phyloP scores from a whole-genome alignment of 495 filamentous ascomycete species.

The Xanthoparmelia taractica region DNA sequence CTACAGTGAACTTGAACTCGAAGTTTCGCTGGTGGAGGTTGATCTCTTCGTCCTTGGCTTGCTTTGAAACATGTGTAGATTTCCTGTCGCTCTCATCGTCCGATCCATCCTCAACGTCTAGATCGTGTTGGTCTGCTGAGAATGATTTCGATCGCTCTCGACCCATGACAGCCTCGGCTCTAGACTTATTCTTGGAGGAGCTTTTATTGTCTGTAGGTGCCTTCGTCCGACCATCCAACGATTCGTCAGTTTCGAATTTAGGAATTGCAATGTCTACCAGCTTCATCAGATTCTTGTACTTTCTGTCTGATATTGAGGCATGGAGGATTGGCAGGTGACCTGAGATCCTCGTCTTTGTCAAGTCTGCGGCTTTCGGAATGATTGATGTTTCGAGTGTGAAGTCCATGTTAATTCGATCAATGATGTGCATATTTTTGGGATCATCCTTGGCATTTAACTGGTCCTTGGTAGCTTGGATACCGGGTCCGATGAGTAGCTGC shows the following conservation, averaged over 20 bases:
- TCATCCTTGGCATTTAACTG: conserved; percentile 67
- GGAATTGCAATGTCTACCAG: conserved; percentile 93
- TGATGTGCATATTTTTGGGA: conserved; percentile 71
- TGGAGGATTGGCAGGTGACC: conserved; percentile 89
- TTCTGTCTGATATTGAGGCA: conserved; percentile 82
- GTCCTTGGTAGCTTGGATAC: conserved; percentile 79
- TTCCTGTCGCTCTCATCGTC: conserved; percentile 50
- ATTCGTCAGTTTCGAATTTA: conserved; percentile 56
- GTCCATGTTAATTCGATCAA: conserved; percentile 94
- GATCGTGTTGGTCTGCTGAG: conserved; percentile 61
- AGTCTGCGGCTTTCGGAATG: conserved; percentile 82
- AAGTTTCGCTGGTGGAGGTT: conserved; percentile 81
- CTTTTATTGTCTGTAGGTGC: conserved; percentile 26
- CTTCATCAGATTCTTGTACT: conserved; percentile 94
- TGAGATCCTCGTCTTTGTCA: conserved; percentile 86
- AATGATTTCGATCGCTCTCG: conserved; percentile 53
- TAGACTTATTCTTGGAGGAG: conserved; percentile 23
- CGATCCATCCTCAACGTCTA: conserved; percentile 70
- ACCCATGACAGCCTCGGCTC: conserved; percentile 35
- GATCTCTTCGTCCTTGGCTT: conserved; percentile 49
- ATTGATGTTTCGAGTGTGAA: conserved; percentile 90
- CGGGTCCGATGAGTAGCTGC: conserved; percentile 91
- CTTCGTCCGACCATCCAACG: conserved; percentile 22
- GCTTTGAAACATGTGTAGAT: conserved; percentile 56
- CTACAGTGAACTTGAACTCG: conserved; percentile 92